Base-by-base conservation (phyloP, 768 basidiomycete species). In the Tylopilus intermedius region DNA sequence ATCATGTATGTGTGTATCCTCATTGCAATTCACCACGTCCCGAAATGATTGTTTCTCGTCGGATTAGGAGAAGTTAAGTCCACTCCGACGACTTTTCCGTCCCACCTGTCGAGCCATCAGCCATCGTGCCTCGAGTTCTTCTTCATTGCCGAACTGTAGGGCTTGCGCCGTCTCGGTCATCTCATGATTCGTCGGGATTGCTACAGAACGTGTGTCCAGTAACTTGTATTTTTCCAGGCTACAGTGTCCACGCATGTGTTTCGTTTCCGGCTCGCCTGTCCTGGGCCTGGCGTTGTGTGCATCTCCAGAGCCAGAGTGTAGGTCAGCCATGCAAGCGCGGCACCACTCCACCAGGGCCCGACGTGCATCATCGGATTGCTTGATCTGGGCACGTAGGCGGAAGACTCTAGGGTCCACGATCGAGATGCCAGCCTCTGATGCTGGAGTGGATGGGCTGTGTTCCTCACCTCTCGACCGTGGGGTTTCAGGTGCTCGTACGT, bases 291-390 rank as follows among this genome's bases (percentile, higher is more conserved):
- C 37, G 0, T 5, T 5, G 15, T 26, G 6, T 24, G 2, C n/a
- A 5, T 29, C 48, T 5, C 5, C 40, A 38, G 41, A 26, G 21
- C 32, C 21, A n/a, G 26, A 1, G 11, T 24, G 33, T 10, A 30
- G 27, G 29, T 47, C 47, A 13, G 10, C 24, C 27, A 18, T 43
- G 40, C 46, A 48, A 15, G 29, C 8, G 29, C 47, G 46, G 21
- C 58, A 62, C 55, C 61, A 60, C 9, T 48, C 32, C 41, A 55
- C 51, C 40, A 62, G 35, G 26, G 27, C 29, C 26, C 44, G 50
- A n/a, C 49, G 9, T 2, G 21, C 24, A 13, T 37, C 49, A 15
- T 63, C 49, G 14, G 29, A 50, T 45, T 26, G 58, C 6, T 6
- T 18, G 22, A 62, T 37, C 30, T 46, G 53, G 14, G 41, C 33